A percentile compares a stretch with the other conserved stretches of the same genome.
These are phyloP conservation scores for Podospora pseudoanserina DNA, from an alignment of 495 filamentous ascomycete genomes.

Conservation along the genomic window DNA sequence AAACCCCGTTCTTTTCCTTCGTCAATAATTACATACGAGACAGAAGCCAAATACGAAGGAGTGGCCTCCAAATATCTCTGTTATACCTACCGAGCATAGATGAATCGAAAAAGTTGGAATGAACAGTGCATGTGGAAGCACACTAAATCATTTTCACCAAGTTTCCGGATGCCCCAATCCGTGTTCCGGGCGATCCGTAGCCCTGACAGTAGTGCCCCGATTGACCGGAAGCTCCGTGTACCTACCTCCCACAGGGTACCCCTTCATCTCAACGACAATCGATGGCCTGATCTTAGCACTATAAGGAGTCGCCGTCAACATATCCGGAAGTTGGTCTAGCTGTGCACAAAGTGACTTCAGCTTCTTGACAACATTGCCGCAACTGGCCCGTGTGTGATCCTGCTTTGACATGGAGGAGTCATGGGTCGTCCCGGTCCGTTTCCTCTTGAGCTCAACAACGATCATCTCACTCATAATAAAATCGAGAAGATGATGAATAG, in stretches of 20 bases:
- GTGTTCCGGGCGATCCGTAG: background rate
- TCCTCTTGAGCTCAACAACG: background rate
- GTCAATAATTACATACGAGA: too few relatives aligned
- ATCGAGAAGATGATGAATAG: background rate
- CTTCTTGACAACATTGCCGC: background rate
- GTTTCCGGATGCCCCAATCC: background rate
- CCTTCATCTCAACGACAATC: background rate
- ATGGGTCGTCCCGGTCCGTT: background rate
- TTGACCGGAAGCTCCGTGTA: background rate
- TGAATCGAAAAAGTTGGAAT: too few relatives aligned
- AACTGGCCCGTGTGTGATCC: background rate
- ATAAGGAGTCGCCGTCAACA: background rate
- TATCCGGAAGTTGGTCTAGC: background rate
- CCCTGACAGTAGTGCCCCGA: background rate
- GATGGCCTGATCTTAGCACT: background rate
- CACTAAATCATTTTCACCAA: background rate
- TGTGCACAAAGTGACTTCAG: background rate
- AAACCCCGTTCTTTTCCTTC: too few relatives aligned
- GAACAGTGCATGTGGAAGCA: too few relatives aligned
- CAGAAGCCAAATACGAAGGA: background rate
- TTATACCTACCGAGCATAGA: too few relatives aligned
- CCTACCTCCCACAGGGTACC: background rate
- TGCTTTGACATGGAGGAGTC: background rate
- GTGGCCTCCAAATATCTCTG: background rate
- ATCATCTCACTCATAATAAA: slow-evolving; percentile 6